Evolutionary conservation across 495 filamentous ascomycete species (phyloP).

Genomic region (Aspergillus wentii): DNA sequence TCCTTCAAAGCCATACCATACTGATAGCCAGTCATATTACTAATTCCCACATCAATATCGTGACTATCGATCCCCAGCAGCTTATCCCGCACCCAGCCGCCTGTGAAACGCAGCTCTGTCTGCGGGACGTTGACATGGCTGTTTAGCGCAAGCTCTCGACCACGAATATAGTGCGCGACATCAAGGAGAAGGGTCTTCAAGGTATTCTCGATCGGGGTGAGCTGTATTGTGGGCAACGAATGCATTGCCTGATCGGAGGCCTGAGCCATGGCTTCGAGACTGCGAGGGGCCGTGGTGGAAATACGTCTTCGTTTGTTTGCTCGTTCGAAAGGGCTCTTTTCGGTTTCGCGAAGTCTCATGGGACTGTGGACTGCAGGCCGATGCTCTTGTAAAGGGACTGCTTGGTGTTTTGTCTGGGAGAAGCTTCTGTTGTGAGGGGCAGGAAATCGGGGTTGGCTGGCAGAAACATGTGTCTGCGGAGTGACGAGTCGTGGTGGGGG

Average conservation of each 20-base stretch:
- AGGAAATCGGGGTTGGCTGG: conserved; percentile 10
- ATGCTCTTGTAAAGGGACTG: not conserved
- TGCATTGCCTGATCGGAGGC: conserved; percentile 1
- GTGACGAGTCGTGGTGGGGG: too few species aligned
- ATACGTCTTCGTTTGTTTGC: conserved; percentile 31
- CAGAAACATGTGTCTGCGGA: too few species aligned
- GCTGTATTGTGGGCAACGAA: conserved; percentile 41
- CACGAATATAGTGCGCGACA: conserved; percentile 63
- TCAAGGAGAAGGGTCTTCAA: conserved; percentile 69
- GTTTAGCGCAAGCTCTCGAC: conserved; percentile 39
- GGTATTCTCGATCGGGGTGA: conserved; percentile 63
- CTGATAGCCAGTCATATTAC: conserved; percentile 85
- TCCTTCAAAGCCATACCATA: conserved; percentile 65
- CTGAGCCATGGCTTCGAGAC: conserved; percentile 4
- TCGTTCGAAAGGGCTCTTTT: conserved; percentile 18
- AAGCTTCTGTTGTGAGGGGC: conserved; percentile 6
- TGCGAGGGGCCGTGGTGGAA: conserved; percentile 21
- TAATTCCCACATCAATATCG: conserved; percentile 95
- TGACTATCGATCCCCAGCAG: conserved; percentile 73
- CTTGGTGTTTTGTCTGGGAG: conserved; percentile 2
- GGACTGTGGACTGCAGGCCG: conserved; percentile 4
- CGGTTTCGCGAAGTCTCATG: conserved; percentile 25
- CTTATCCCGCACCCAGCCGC: conserved; percentile 99
- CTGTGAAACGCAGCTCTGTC: conserved; percentile 75
- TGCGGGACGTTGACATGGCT: conserved; percentile 14